Conservation (phyloP, 805 yeast genomes). For the Kazachstania viticola region DNA sequence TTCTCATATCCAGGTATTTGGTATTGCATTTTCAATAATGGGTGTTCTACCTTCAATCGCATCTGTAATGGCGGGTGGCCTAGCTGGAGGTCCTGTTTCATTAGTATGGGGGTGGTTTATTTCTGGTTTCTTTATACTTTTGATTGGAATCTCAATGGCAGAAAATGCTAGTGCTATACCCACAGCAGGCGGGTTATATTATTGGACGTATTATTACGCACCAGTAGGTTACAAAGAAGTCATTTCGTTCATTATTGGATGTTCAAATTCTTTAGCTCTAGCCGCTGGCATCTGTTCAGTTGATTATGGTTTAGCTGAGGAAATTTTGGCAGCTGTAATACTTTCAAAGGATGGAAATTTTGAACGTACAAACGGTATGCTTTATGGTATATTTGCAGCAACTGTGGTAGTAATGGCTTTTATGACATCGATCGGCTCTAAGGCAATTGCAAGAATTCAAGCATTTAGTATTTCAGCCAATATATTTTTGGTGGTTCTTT, state of each 20-base stretch:
- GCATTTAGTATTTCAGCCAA: slow-evolving; percentile 46
- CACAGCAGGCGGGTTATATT: slow-evolving; percentile 65
- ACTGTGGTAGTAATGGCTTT: slow-evolving; percentile 41
- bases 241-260: slow-evolving; percentile 52
- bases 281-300: slow-evolving; percentile 58
- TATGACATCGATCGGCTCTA: slow-evolving; percentile 46
- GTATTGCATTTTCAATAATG: slow-evolving; percentile 64
- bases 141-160: slow-evolving; percentile 52
- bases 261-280: slow-evolving; percentile 55
- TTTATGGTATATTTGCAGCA: slow-evolving; percentile 58
- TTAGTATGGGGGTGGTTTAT: slow-evolving; percentile 67
- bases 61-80: slow-evolving; percentile 40
- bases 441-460: slow-evolving; percentile 46
- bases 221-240: slow-evolving; percentile 42
- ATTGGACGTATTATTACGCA: slow-evolving; percentile 57
- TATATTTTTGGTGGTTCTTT: slow-evolving; percentile 38
- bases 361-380: slow-evolving; percentile 39
- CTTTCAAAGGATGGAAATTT: slow-evolving; percentile 44
- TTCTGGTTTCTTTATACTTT: slow-evolving; percentile 39
- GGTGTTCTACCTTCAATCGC: slow-evolving; percentile 57
- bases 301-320: slow-evolving; percentile 56
- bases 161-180: slow-evolving; percentile 61
- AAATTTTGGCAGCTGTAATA: slow-evolving; percentile 46
- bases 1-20: slow-evolving; percentile 52
- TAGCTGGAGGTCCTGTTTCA: slow-evolving; percentile 48